Evolutionary conservation across 805 yeast species (phyloP).

Genomic region (Nematodospora valgi): DNA sequence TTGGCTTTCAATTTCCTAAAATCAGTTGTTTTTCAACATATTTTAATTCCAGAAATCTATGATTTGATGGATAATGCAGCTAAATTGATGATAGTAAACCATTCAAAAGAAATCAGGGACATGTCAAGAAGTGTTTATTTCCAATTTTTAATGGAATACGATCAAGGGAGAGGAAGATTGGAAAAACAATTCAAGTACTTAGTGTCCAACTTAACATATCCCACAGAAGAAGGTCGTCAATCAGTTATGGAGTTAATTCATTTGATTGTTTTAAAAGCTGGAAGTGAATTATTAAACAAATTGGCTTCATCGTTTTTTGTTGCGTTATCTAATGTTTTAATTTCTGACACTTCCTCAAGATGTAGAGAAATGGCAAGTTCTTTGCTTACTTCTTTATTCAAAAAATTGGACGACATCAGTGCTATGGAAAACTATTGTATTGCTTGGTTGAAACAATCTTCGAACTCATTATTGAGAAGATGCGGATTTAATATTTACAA

Average conservation of each 20-base stretch:
- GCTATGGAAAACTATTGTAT: constrained; percentile 38
- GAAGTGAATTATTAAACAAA: constrained; percentile 53
- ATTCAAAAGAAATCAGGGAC: constrained; percentile 75
- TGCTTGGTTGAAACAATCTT: constrained; percentile 63
- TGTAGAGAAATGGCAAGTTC: constrained; percentile 83
- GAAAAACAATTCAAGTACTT: constrained; percentile 80
- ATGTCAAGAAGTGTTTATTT: constrained; percentile 79
- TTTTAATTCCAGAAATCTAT: constrained; percentile 83
- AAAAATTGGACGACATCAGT: constrained; percentile 28
- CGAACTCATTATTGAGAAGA: constrained; percentile 52
- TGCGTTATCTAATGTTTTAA: constrained; percentile 71
- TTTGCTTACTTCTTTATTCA: constrained; percentile 53
- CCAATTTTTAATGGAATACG: constrained; percentile 89
- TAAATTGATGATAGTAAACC: constrained; percentile 86
- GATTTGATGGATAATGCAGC: constrained; percentile 82
- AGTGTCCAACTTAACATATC: constrained; percentile 77
- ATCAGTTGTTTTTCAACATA: constrained; percentile 69
- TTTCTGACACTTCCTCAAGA: constrained; percentile 70
- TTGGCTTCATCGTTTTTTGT: constrained; percentile 77
- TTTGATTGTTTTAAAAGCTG: constrained; percentile 63
- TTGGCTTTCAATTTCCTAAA: constrained; percentile 81
- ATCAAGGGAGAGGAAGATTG: constrained; percentile 82
- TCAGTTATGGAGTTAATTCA: constrained; percentile 88
- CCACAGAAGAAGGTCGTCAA: constrained; percentile 80
- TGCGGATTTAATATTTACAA: constrained; percentile 76